These are phyloP conservation scores for Diaporthe citrichinensis DNA, from an alignment of 2,329 filamentous ascomycete species.

Conservation along the genomic window DNA sequence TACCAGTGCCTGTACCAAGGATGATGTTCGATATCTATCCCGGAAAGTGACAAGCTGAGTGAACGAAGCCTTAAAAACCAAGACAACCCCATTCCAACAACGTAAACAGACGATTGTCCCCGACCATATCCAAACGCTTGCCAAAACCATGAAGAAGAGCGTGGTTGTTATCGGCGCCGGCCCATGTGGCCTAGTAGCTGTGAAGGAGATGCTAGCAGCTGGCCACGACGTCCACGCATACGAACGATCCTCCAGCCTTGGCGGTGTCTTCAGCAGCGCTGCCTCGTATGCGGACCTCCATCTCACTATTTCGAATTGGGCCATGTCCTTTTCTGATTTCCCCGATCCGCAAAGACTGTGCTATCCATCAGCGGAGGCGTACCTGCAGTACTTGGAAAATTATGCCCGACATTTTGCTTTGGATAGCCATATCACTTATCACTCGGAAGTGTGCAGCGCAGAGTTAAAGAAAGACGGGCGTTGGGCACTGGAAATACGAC, in stretches of 20 bases:
- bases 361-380: constrained; percentile 7
- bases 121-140: neutral
- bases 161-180: constrained; percentile 6
- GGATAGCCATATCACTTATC: neutral
- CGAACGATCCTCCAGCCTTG: constrained; percentile 4
- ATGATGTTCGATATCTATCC: neutral
- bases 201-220: constrained; percentile 20
- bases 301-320: constrained; percentile 14
- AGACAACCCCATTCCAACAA: neutral
- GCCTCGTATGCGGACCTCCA: constrained; percentile 1
- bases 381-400: neutral
- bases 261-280: constrained; percentile 12
- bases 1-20: neutral
- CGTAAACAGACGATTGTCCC: neutral
- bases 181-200: neutral
- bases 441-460: neutral
- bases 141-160: neutral
- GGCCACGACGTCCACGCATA: constrained; percentile 1
- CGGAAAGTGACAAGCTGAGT: neutral
- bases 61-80: neutral
- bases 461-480: neutral
- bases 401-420: neutral
- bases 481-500: neutral
- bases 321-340: constrained; percentile 17
- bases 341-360: constrained; percentile 3